These are phyloP conservation scores for Cercospora zeina DNA, from an alignment of 2,329 filamentous ascomycete genomes.

Conservation along the genomic window DNA sequence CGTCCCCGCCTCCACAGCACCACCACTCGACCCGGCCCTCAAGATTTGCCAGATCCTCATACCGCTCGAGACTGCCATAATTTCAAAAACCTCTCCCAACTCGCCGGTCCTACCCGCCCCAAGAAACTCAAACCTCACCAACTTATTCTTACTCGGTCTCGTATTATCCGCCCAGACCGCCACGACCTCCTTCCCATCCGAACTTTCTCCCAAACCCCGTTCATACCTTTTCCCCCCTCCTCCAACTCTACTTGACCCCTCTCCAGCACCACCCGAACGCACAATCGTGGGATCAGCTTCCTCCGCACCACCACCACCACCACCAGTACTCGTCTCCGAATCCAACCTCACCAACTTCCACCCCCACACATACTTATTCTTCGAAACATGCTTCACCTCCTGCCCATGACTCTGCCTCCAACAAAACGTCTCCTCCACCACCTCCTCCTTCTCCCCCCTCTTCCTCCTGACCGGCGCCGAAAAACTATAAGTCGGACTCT, in stretches of 20 bases:
- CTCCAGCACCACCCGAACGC: neutral
- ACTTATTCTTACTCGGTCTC: conserved; percentile 26
- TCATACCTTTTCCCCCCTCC: conserved; percentile 9
- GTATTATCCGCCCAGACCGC: conserved; percentile 29
- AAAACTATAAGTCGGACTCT: conserved; percentile 19
- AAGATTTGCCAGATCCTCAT: conserved; percentile 26
- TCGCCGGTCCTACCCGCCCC: conserved; percentile 21
- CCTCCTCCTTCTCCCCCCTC: conserved; percentile 14
- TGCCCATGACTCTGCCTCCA: conserved; percentile 28
- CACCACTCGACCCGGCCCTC: conserved; percentile 14
- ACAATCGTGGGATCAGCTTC: neutral
- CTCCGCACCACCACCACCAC: neutral
- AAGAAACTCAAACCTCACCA: conserved; percentile 25
- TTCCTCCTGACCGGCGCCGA: conserved; percentile 18
- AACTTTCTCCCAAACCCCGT: conserved; percentile 19
- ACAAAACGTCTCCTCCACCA: conserved; percentile 21
- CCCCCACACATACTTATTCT: conserved; percentile 21
- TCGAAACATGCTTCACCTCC: conserved; percentile 24
- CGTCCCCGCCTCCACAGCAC: conserved; percentile 5
- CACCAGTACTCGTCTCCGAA: neutral
- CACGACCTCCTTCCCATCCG: conserved; percentile 28
- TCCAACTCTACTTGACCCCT: conserved; percentile 5
- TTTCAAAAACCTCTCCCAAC: conserved; percentile 24
- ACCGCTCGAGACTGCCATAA: conserved; percentile 24
- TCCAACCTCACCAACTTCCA: conserved; percentile 28